Evolutionary conservation across 1,284 basidiomycete genomes (phyloP), one percentile per base, ranked within the genome.

Genomic region (Puccinia triticina): DNA sequence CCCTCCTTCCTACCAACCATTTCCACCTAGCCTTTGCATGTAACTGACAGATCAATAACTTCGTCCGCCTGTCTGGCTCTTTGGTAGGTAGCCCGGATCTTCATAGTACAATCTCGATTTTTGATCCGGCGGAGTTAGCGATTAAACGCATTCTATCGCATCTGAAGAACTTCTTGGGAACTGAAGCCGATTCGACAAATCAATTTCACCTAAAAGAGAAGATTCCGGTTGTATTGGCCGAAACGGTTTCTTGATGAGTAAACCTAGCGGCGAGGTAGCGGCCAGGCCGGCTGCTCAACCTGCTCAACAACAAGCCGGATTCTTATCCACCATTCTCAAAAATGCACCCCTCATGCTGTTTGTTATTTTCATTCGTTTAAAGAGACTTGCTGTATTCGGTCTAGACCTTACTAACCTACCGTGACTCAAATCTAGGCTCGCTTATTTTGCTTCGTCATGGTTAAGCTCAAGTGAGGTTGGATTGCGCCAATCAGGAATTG

Each of bases 371-470:
- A 40, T 29, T 37, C 40, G 26, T 46, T 71, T 14, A 32, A 71
- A 50, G 32, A 23, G 1, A 50, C 11, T 11, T 46, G n/a, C n/a
- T n/a, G n/a, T 43, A 43, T 43, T 43, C 40, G 11, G 4, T n/a
- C 48, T 8, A 29, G 18, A 29, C 5, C 16, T 50, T 43, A n/a
- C 34, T 12, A 72, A 40, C 69, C 55, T 32, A 29, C n/a, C 48
- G 2, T 74, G 4, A 8, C 34, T 0, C 34, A 18, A 18, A 21
- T 29, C 11, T 23, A 66, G 75, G 59, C n/a, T 77, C n/a, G 59
- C 75, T n/a, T 77, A 77, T 64, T 77, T 77, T 43, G 37, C 57
- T 26, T 61, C 75, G 11, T 77, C 75, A 11, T 77, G 75, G 75
- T 16, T 77, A 21, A 77, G 57, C 48, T 77, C 75, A 57, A 55